Base-by-base conservation (phyloP, 345 rosid species). In the Salix udensis region DNA sequence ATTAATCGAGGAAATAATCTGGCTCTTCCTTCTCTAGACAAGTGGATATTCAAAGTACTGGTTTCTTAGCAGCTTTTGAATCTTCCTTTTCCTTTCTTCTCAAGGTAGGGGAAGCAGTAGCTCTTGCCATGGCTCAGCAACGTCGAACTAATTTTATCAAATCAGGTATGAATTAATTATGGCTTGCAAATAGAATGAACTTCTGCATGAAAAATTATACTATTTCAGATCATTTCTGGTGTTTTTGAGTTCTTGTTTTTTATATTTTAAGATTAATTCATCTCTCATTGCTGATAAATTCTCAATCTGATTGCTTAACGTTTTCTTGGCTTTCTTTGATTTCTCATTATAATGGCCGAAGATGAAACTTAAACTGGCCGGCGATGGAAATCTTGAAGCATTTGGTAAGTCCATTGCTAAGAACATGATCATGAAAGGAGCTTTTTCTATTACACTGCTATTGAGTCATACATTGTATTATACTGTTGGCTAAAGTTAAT, bases 31-130 rank as follows among this genome's bases (percentile, higher is more conserved):
- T 52, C 30, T 55, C 19, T 58, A 12, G 28, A 24, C 18, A 7
- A 40, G 67, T 37, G 11, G 23, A 8, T 64, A 21, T 71, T 61
- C 31, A 21, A 34, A 62, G 23, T 15, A 30, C 7, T 42, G 39
- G 74, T 79, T 78, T 61, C 53, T 64, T 44, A 77, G 71, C 74
- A 73, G 74, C 44, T 64, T 40, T 60, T 72, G 9, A 30, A 13
- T 48, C 50, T 19, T 73, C 23, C 37, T 13, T 24, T n/a, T 44
- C 5, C 37, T 65, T 77, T 74, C 65, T 18, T 65, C 18, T 65
- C 76, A 82, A 88, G 94, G 88, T 85, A 77, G 93, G 85, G 84
- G 97, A 93, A 71, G 94, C 96, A 60, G 86, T 93, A 68, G 89
- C 94, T 75, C 87, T 82, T 77, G 89, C 91, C 68, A 85, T 95